Evolutionary conservation across 108 stramenopile species (phyloP).

Genomic region (Conticribra guillardii): DNA sequence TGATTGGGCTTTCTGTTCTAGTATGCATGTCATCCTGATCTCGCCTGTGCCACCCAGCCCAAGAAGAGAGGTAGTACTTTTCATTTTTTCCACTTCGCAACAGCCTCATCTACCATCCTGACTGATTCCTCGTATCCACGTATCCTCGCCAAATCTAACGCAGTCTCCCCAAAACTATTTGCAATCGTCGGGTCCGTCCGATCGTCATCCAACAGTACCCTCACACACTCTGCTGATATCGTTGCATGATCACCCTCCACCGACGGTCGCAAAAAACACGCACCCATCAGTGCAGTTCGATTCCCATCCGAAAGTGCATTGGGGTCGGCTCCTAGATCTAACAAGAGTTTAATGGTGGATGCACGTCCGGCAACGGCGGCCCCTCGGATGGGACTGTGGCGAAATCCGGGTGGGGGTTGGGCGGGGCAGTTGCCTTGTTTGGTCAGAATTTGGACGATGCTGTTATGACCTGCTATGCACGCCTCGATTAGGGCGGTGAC

Average conservation of each 20-base stretch:
- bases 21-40: too few species aligned
- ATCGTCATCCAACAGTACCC: conserved; percentile 32
- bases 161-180: conserved; percentile 40
- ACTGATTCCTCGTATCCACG: conserved; percentile 26
- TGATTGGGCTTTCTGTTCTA: too few species aligned
- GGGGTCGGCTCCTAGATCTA: conserved; percentile 41
- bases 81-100: conserved; percentile 25
- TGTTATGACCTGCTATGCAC: conserved; percentile 24
- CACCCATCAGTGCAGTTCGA: conserved; percentile 44
- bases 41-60: too few species aligned
- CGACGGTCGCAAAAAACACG: conserved; percentile 31
- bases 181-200: conserved; percentile 36
- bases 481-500: conserved; percentile 38
- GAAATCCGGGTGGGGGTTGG: conserved; percentile 28
- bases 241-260: conserved; percentile 9
- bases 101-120: conserved; percentile 28
- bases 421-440: conserved; percentile 30
- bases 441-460: conserved; percentile 18
- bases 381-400: conserved; percentile 36
- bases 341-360: conserved; percentile 22
- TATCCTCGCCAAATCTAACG: conserved; percentile 35
- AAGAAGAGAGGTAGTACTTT: too few species aligned
- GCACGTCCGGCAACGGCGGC: conserved; percentile 36
- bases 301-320: conserved; percentile 42
- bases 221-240: conserved; percentile 24